These are phyloP conservation scores for Ceratocystis variospora DNA, from an alignment of 2,329 filamentous ascomycete genomes.

Conservation along the genomic window DNA sequence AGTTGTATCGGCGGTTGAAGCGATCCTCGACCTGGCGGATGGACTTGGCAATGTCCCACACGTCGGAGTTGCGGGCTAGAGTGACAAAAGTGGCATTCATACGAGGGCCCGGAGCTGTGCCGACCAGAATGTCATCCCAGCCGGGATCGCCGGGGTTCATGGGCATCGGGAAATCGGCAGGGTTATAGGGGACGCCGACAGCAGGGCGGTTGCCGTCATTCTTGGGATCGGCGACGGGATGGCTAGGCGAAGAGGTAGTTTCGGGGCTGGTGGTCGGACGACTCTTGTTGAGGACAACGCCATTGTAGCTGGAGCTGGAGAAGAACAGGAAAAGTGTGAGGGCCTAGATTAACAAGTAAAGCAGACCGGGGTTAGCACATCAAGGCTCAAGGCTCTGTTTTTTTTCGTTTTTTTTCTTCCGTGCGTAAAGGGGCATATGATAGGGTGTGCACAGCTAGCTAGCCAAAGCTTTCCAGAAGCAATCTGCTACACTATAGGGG, in stretches of 20 bases:
- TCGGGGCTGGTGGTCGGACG: conserved; percentile 20
- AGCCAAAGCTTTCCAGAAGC: background rate
- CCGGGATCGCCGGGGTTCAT: conserved; percentile 39
- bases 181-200: conserved; percentile 26
- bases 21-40: conserved; percentile 95
- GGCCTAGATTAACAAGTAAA: conserved; percentile 32
- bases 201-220: conserved; percentile 22
- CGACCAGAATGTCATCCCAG: conserved; percentile 37
- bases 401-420: background rate
- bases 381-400: conserved; percentile 13
- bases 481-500: background rate
- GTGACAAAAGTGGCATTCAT: conserved; percentile 98
- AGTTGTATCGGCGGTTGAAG: conserved; percentile 93
- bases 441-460: background rate
- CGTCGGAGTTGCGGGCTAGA: conserved; percentile 77
- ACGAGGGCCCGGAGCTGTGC: conserved; percentile 50
- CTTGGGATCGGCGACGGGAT: conserved; percentile 11
- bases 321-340: conserved; percentile 72
- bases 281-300: conserved; percentile 23
- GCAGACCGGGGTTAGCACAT: conserved; percentile 14
- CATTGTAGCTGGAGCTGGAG: conserved; percentile 42
- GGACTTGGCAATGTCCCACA: conserved; percentile 93
- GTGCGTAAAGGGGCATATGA: conserved; percentile 1
- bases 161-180: conserved; percentile 36
- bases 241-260: conserved; percentile 18